Conservation (phyloP, 2,329 filamentous ascomycete species). For the Fusarium sp. region DNA sequence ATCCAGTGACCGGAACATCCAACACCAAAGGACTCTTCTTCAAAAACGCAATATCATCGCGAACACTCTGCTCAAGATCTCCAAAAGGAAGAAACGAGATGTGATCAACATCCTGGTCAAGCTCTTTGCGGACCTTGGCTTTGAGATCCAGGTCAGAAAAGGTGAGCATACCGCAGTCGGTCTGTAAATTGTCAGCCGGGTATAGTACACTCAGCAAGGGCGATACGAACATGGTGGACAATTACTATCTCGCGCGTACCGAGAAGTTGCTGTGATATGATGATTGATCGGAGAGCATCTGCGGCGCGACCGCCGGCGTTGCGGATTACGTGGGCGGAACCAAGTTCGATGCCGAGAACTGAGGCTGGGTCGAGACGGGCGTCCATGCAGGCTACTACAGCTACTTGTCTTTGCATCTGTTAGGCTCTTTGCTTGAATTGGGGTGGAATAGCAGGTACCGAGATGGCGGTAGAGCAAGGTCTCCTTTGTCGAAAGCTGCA, state of each 20-base stretch:
- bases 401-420: conserved; percentile 48
- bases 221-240: conserved; percentile 70
- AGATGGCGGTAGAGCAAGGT: conserved; percentile 41
- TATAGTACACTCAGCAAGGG: rapidly evolving
- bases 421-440: neutral
- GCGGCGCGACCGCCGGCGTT: conserved; percentile 76
- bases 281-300: conserved; percentile 78
- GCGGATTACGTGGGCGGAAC: conserved; percentile 84
- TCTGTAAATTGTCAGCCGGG: conserved; percentile 39
- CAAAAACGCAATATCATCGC: conserved; percentile 74
- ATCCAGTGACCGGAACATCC: conserved; percentile 75
- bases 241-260: conserved; percentile 80
- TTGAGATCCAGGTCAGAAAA: conserved; percentile 71
- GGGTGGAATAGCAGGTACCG: conserved; percentile 20
- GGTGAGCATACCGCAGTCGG: conserved; percentile 70
- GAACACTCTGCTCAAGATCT: conserved; percentile 72
- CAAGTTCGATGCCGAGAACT: conserved; percentile 51
- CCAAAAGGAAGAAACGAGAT: conserved; percentile 76
- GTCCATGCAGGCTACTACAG: conserved; percentile 81
- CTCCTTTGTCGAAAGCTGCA: conserved; percentile 40
- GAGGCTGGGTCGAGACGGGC: conserved; percentile 72
- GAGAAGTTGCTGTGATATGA: conserved; percentile 84
- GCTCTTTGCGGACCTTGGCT: conserved; percentile 68
- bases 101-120: conserved; percentile 62
- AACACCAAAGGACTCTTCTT: conserved; percentile 70